Conservation (phyloP, 768 basidiomycete species). For the Suillus weaverae region DNA sequence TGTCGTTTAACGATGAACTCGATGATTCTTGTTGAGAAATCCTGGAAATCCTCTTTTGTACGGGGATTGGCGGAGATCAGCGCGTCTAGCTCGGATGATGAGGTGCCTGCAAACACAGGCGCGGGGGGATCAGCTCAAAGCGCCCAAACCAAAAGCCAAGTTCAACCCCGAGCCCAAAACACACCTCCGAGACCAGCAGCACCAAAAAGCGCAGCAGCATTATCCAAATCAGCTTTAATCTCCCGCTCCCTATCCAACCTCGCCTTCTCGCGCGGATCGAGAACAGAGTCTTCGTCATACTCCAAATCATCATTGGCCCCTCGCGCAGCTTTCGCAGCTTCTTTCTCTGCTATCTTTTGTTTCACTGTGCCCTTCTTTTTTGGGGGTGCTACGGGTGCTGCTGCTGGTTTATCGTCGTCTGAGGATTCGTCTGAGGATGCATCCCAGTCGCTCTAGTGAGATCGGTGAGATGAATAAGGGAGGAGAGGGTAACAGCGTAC, state of each 20-base stretch:
- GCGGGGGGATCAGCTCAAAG: background rate
- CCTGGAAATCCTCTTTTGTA: constrained; percentile 85
- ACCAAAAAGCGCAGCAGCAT: constrained; percentile 82
- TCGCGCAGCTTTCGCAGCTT: constrained; percentile 63
- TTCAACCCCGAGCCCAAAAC: constrained; percentile 14
- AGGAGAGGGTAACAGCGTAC: constrained; percentile 42
- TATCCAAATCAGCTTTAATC: constrained; percentile 82
- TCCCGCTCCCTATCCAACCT: constrained; percentile 77
- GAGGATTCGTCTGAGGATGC: constrained; percentile 68
- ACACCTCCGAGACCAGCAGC: constrained; percentile 63
- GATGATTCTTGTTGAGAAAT: constrained; percentile 72
- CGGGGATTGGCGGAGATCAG: constrained; percentile 79
- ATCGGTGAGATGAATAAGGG: background rate
- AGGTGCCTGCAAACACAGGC: constrained; percentile 49
- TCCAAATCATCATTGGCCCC: constrained; percentile 43
- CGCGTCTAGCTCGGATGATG: constrained; percentile 64
- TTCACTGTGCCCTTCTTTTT: constrained; percentile 95
- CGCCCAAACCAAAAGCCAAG: background rate
- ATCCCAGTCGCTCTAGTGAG: constrained; percentile 90
- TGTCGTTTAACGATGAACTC: constrained; percentile 77
- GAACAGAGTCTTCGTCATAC: constrained; percentile 72
- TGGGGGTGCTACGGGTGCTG: constrained; percentile 59
- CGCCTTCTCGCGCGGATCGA: constrained; percentile 80
- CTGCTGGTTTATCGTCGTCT: constrained; percentile 41
- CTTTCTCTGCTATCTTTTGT: constrained; percentile 90